Evolutionary conservation across 305 asterid species (phyloP).

Genomic region (Ruellia speciosa): DNA sequence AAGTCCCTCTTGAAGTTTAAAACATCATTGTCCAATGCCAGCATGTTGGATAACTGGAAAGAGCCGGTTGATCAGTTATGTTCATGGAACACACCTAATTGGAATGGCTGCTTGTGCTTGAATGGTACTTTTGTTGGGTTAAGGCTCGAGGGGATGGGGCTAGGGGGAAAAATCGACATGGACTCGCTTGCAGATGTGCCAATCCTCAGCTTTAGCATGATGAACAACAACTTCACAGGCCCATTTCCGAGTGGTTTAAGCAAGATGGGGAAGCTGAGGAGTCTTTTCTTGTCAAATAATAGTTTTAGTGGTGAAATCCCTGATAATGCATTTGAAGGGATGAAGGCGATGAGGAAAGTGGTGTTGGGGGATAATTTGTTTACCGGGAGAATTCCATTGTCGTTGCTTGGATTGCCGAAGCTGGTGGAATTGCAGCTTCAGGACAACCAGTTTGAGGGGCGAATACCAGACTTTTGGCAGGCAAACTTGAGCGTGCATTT

Average conservation of each 20-base stretch:
- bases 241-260: conserved; percentile 35
- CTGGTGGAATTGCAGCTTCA: conserved; percentile 43
- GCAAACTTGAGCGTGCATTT: conserved; percentile 32
- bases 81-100: conserved; percentile 22
- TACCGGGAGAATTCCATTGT: conserved; percentile 45
- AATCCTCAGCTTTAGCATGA: conserved; percentile 39
- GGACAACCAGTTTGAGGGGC: conserved; percentile 49
- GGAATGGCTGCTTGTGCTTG: conserved; percentile 43
- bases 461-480: conserved; percentile 58
- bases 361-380: conserved; percentile 40
- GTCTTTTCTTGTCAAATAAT: conserved; percentile 44
- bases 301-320: conserved; percentile 50
- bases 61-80: conserved; percentile 24
- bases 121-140: conserved; percentile 19
- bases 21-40: conserved; percentile 31
- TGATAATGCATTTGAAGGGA: conserved; percentile 44
- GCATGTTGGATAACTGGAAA: conserved; percentile 34
- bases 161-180: conserved; percentile 37
- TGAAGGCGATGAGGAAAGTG: conserved; percentile 37
- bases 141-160: conserved; percentile 43
- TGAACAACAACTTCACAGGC: conserved; percentile 49
- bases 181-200: conserved; percentile 28
- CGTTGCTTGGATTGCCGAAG: conserved; percentile 39
- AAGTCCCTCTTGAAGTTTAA: conserved; percentile 39
- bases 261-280: conserved; percentile 37